These are phyloP conservation scores for Lichtheimia corymbifera DNA, from an alignment of 371 early-diverging fungal species.

Conservation along the genomic window DNA sequence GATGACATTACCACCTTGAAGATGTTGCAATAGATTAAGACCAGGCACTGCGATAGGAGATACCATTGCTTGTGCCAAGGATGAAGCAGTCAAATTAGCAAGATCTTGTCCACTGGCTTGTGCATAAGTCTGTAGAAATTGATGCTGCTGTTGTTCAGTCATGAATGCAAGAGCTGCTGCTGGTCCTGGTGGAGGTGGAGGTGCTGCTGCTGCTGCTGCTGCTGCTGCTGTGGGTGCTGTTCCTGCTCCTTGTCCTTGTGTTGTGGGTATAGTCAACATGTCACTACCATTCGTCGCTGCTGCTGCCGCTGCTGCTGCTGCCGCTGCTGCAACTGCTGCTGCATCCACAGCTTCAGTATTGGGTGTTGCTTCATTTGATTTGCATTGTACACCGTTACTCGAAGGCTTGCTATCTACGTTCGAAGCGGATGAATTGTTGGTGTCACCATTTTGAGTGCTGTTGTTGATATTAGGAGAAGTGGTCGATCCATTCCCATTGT, in stretches of 20 bases:
- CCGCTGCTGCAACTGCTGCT: conserved; percentile 7
- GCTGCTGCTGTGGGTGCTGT: conserved; percentile 10
- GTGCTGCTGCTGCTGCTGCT: conserved; percentile 20
- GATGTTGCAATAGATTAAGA: conserved; percentile 37
- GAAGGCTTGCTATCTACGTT: not conserved
- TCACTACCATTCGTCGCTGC: conserved; percentile 10
- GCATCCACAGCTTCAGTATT: not conserved
- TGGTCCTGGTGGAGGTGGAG: conserved; percentile 10
- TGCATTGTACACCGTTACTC: conserved; percentile 3
- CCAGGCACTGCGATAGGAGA: conserved; percentile 49
- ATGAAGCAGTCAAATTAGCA: conserved; percentile 45
- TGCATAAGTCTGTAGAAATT: conserved; percentile 43
- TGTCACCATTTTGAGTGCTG: not conserved
- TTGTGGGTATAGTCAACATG: not conserved
- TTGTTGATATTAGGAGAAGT: not conserved
- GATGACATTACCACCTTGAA: conserved; percentile 44
- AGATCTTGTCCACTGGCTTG: conserved; percentile 49
- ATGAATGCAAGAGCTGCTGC: conserved; percentile 24
- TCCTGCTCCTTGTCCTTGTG: conserved; percentile 3
- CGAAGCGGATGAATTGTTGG: not conserved
- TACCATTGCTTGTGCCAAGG: conserved; percentile 54
- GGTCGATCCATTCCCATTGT: not conserved
- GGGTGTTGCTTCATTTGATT: not conserved
- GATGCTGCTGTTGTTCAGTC: conserved; percentile 27
- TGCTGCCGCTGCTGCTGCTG: conserved; percentile 15